A percentile compares a stretch with the other conserved stretches of the same genome.
These are phyloP conservation scores for Tetracladium setigerum DNA, from an alignment of 495 filamentous ascomycete species.

Conservation along the genomic window DNA sequence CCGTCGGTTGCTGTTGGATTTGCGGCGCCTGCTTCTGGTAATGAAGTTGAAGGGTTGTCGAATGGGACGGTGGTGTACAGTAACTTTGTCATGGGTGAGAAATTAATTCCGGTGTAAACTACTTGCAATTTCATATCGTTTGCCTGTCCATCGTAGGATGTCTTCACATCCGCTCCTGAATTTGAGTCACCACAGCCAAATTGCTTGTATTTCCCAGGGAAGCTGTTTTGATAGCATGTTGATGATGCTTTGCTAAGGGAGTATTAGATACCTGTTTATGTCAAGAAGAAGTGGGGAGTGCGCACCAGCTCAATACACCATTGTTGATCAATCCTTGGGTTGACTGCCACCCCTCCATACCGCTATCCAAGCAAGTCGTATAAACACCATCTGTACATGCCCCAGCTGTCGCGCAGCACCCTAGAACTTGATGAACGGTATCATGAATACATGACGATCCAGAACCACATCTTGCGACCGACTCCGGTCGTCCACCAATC, in stretches of 20 bases:
- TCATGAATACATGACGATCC: constrained; percentile 22
- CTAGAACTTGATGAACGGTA: constrained; percentile 17
- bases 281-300: not conserved
- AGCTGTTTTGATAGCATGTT: constrained; percentile 18
- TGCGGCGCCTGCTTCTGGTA: not conserved
- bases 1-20: constrained; percentile 1
- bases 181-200: constrained; percentile 14
- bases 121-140: constrained; percentile 13
- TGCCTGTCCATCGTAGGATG: constrained; percentile 13
- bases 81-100: constrained; percentile 2
- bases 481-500: constrained; percentile 13
- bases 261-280: not conserved
- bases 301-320: constrained; percentile 18
- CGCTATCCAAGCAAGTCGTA: constrained; percentile 18
- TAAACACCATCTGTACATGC: constrained; percentile 20
- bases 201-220: constrained; percentile 18
- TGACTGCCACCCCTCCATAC: constrained; percentile 10
- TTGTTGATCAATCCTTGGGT: constrained; percentile 10
- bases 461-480: constrained; percentile 7
- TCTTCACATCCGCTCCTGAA: constrained; percentile 11
- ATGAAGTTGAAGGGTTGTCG: not conserved
- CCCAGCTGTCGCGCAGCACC: constrained; percentile 20
- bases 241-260: constrained; percentile 4
- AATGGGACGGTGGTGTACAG: not conserved
- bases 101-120: constrained; percentile 19